These are phyloP conservation scores for Wallacemonas rigidus DNA, from an alignment of 208 protist genomes.

Conservation along the genomic window DNA sequence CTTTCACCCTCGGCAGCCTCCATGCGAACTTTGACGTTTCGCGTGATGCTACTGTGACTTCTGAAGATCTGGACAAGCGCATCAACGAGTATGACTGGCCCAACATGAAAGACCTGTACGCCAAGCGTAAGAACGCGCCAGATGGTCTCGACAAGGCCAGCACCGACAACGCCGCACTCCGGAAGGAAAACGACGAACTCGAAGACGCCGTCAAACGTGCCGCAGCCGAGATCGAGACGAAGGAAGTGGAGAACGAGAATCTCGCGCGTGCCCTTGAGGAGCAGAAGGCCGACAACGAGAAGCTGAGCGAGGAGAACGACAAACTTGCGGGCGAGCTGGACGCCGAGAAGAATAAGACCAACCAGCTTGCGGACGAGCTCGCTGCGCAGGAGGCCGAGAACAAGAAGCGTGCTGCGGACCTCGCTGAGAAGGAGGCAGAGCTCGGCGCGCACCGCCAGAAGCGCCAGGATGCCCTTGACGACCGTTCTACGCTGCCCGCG, in stretches of 20 bases:
- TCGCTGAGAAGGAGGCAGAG: conserved; percentile 23
- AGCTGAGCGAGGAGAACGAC: conserved; percentile 33
- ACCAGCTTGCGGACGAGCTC: conserved; percentile 31
- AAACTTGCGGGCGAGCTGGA: conserved; percentile 28
- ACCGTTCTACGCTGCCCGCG: conserved; percentile 24
- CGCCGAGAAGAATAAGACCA: conserved; percentile 15
- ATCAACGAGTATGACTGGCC: conserved; percentile 4
- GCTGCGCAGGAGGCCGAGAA: no score
- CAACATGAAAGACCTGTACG: neutral
- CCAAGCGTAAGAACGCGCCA: conserved; percentile 24
- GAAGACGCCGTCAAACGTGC: conserved; percentile 14
- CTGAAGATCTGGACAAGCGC: neutral
- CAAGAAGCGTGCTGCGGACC: conserved; percentile 20
- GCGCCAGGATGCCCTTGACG: conserved; percentile 27
- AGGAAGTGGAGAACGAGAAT: conserved; percentile 14
- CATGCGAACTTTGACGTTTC: neutral
- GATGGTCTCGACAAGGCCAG: conserved; percentile 24
- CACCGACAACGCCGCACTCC: conserved; percentile 13
- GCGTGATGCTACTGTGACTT: neutral
- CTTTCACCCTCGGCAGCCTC: neutral
- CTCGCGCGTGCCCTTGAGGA: conserved; percentile 16
- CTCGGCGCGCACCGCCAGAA: conserved; percentile 29
- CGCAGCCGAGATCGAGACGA: conserved; percentile 24
- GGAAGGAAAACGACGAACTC: conserved; percentile 22
- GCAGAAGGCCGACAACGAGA: conserved; percentile 25